A percentile compares a stretch with the other conserved stretches of the same genome.
These are phyloP conservation scores for Gossypium stocksii DNA, from an alignment of 345 rosid genomes.

Conservation along the genomic window DNA sequence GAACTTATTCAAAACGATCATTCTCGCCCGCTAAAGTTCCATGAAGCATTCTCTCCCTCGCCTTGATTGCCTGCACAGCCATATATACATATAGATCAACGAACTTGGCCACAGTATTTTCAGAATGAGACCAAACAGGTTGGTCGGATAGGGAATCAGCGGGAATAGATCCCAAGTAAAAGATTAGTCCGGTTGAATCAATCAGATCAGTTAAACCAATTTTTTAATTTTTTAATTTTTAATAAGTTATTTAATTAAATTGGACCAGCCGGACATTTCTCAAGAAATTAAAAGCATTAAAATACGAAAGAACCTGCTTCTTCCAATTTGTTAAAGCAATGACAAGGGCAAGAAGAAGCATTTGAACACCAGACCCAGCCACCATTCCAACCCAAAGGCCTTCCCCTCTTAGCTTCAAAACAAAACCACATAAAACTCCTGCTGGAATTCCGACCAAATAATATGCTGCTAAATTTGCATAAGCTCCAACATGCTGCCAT, in stretches of 20 bases:
- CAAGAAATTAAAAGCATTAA: not conserved
- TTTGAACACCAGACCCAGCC: not conserved
- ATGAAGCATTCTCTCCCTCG: slow-evolving; percentile 3
- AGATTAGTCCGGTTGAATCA: no score
- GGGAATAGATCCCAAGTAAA: no score
- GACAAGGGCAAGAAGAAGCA: not conserved
- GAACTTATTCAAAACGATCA: not conserved
- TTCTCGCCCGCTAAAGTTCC: not conserved
- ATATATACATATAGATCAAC: not conserved
- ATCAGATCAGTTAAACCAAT: no score
- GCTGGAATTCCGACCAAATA: slow-evolving; percentile 15
- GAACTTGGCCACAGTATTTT: no score
- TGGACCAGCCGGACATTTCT: no score
- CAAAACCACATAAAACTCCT: not conserved
- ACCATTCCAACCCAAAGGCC: slow-evolving; percentile 11
- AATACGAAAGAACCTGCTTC: not conserved
- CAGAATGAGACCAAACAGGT: no score
- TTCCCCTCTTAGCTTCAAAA: slow-evolving; percentile 9
- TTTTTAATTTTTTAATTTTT: no score
- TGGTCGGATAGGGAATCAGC: no score
- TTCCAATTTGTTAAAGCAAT: slow-evolving; percentile 11
- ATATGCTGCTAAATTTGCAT: slow-evolving; percentile 15
- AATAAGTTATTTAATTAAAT: no score
- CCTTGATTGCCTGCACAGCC: not conserved
- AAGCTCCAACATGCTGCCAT: slow-evolving; percentile 18